Base-by-base conservation (phyloP, 2,329 filamentous ascomycete species). In the Colletotrichum lini region DNA sequence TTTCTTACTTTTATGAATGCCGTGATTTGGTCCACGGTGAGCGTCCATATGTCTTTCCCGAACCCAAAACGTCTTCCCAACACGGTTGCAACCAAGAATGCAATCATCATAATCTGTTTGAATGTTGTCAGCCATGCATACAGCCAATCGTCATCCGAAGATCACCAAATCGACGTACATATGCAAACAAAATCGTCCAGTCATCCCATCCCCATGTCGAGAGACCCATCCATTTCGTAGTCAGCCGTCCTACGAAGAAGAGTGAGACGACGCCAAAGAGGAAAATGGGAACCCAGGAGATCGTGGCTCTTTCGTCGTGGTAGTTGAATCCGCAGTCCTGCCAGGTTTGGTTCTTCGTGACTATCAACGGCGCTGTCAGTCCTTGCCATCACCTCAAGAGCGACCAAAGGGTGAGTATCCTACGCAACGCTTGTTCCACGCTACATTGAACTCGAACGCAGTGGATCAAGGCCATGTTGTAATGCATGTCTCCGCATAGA, bases 391-490 rank as follows among this genome's bases (percentile, higher is more conserved):
- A 18, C 12, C 26, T 26, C 26, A 26, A 45, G 0, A 10, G 21
- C 35, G n/a, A 8, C 5, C 2, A 8, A 13, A 18, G 26, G 26
- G 26, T 26, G 4, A 16, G 5, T 3, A 13, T 49, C 49, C 18
- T 63, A 71, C 68, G 16, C 2, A 71, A 49, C 6, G 69, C 69
- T 35, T 71, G 69, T 38, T 68, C 45, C 9, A 71, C 69, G 2
- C 69, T 71, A 1, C 69, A 71, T 23, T 71, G 69, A 1, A 71
- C 16, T 2, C 69, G 45, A n/a, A 71, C 69, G 7, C 69, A 71
- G 45, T 71, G 69, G 0, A 71, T 64, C 10, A 69, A 65, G 1
- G 69, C 69, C 69, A 71, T 71, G 1, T 71, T 71, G 7, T 71
- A 71, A 0, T 56, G 69, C 65, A 71, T 71, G 40, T 71, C 69